Conservation (phyloP, 345 rosid species). For the Citrus unshiu region DNA sequence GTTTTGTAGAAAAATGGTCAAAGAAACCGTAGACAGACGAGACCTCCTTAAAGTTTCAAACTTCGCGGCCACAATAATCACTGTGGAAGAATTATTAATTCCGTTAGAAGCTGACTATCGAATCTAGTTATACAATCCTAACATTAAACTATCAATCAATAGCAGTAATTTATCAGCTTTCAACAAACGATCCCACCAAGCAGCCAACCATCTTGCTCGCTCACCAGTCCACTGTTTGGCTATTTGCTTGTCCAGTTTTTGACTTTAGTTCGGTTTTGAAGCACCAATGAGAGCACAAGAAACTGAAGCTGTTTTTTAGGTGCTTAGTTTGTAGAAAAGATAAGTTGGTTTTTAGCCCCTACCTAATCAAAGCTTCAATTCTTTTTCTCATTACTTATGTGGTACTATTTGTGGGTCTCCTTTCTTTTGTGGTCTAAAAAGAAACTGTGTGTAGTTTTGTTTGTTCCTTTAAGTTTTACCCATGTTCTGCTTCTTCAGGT, state of each 20-base stretch:
- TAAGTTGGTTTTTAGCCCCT: slow-evolving; percentile 6
- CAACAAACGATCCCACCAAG: neutral
- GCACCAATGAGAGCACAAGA: slow-evolving; percentile 8
- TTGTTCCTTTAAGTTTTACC: slow-evolving; percentile 30
- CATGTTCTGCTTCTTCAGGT: slow-evolving; percentile 18
- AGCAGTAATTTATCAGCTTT: neutral
- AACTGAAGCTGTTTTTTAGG: neutral
- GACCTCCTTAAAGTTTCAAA: neutral
- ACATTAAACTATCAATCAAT: neutral
- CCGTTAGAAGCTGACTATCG: neutral
- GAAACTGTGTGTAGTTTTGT: neutral
- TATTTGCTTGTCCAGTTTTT: slow-evolving; percentile 25
- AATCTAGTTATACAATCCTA: neutral
- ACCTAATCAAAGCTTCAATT: slow-evolving; percentile 19
- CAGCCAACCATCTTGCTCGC: slow-evolving; percentile 4
- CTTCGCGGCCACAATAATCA: neutral
- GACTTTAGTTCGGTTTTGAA: neutral
- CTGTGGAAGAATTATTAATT: neutral
- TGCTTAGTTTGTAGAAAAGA: neutral
- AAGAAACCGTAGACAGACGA: neutral
- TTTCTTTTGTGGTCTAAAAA: neutral
- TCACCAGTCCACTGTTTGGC: slow-evolving; percentile 7
- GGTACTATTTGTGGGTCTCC: slow-evolving; percentile 40
- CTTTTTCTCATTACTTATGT: slow-evolving; percentile 15
- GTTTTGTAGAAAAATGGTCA: neutral